Conservation (phyloP, 208 protist species). For the Trypanosoma brucei region DNA sequence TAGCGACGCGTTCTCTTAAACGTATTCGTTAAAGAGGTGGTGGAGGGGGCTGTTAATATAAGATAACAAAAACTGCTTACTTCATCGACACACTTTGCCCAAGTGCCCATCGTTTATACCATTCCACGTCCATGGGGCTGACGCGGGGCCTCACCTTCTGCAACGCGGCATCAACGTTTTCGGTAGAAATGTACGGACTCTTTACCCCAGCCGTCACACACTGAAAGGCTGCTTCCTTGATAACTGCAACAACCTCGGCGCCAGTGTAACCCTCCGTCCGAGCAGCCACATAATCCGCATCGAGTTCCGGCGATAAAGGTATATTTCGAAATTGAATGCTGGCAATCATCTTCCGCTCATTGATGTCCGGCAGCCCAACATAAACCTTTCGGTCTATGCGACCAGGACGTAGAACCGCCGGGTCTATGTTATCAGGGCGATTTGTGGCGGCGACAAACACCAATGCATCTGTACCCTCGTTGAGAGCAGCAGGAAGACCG, state of each 20-base stretch:
- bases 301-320: constrained; percentile 47
- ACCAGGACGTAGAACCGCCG: constrained; percentile 88
- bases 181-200: constrained; percentile 30
- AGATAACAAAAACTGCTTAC: background rate
- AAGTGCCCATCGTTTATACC: constrained; percentile 55
- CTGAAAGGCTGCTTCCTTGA: constrained; percentile 86
- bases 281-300: constrained; percentile 42
- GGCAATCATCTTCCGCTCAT: constrained; percentile 83
- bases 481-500: constrained; percentile 46
- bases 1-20: too few species aligned
- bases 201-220: constrained; percentile 67
- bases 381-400: constrained; percentile 94
- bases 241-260: constrained; percentile 90
- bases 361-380: constrained; percentile 78
- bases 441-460: constrained; percentile 95
- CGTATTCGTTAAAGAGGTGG: too few species aligned
- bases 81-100: background rate
- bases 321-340: constrained; percentile 72
- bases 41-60: background rate
- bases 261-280: constrained; percentile 87
- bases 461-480: constrained; percentile 32
- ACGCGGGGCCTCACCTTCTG: constrained; percentile 52
- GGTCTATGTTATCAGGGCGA: constrained; percentile 87
- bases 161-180: constrained; percentile 61
- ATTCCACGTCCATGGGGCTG: constrained; percentile 39